A percentile compares a stretch with the other conserved stretches of the same genome.
phyloP scores from a whole-genome alignment of 805 yeast species.

The Ogataea parapolymorpha region DNA sequence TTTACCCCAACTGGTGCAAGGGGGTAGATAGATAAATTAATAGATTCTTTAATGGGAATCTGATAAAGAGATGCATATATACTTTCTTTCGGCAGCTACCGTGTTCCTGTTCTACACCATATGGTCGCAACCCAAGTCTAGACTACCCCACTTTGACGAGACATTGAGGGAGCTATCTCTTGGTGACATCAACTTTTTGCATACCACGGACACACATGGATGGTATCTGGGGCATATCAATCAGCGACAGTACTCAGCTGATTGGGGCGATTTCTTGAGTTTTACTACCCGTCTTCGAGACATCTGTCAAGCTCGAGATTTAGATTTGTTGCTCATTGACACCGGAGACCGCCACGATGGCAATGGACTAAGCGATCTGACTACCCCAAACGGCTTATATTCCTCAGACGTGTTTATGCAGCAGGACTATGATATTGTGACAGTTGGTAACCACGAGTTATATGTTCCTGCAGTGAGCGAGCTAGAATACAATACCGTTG shows the following conservation, averaged over 20 bases:
- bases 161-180: conserved; percentile 52
- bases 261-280: conserved; percentile 89
- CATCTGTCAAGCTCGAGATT: conserved; percentile 32
- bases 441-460: conserved; percentile 90
- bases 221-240: conserved; percentile 91
- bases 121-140: conserved; percentile 4
- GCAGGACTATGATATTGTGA: conserved; percentile 70
- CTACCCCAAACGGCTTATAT: conserved; percentile 63
- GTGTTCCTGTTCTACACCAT: not conserved
- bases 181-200: conserved; percentile 80
- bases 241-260: conserved; percentile 73
- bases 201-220: conserved; percentile 96
- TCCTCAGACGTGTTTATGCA: conserved; percentile 62
- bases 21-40: not conserved
- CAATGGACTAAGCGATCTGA: conserved; percentile 81
- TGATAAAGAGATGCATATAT: not conserved
- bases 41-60: not conserved
- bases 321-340: conserved; percentile 73
- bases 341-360: conserved; percentile 96
- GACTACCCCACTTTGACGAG: conserved; percentile 34
- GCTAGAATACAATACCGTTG: conserved; percentile 62
- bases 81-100: not conserved
- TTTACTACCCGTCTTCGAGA: conserved; percentile 53
- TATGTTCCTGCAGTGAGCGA: conserved; percentile 62
- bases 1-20: conserved; percentile 5